phyloP scores from a whole-genome alignment of 495 filamentous ascomycete genomes.

The Penicillium canariense region DNA sequence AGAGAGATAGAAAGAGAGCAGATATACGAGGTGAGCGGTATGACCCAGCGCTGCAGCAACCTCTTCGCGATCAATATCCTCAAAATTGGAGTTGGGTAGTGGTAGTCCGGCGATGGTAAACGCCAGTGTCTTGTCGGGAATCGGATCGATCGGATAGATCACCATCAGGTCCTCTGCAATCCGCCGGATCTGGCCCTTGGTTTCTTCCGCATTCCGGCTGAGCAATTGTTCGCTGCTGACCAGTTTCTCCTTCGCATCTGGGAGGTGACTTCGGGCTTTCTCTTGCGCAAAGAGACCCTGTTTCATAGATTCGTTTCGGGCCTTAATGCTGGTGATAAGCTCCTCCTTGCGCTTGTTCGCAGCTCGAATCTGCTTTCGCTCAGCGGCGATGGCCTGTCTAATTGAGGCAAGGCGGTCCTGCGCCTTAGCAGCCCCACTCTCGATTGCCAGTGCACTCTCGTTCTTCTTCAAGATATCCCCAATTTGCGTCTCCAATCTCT shows the following conservation, averaged over 20 bases:
- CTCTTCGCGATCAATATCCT: conserved; percentile 59
- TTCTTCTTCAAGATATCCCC: conserved; percentile 63
- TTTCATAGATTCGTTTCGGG: conserved; percentile 64
- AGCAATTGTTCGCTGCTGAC: conserved; percentile 51
- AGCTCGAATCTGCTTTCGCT: conserved; percentile 62
- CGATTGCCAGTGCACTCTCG: conserved; percentile 35
- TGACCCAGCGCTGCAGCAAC: conserved; percentile 82
- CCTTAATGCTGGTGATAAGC: conserved; percentile 61
- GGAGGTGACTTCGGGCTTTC: conserved; percentile 43
- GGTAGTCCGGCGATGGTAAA: conserved; percentile 74
- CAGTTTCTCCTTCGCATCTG: conserved; percentile 60
- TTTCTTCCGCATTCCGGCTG: conserved; percentile 55
- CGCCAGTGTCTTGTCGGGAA: conserved; percentile 57
- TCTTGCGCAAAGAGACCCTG: conserved; percentile 58
- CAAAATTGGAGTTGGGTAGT: conserved; percentile 76
- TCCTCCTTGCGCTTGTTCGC: conserved; percentile 59
- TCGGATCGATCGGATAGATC: conserved; percentile 77
- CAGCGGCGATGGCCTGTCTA: conserved; percentile 56
- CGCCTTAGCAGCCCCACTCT: conserved; percentile 58
- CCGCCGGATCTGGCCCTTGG: conserved; percentile 77
- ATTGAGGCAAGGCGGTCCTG: conserved; percentile 61
- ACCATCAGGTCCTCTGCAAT: conserved; percentile 76
- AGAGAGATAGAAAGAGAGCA: conserved; percentile 79
- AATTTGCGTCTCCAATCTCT: conserved; percentile 74
- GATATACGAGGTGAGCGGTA: conserved; percentile 70